phyloP scores from a whole-genome alignment of 1,139 yeast species.

The Yamadazyma aaseri region DNA sequence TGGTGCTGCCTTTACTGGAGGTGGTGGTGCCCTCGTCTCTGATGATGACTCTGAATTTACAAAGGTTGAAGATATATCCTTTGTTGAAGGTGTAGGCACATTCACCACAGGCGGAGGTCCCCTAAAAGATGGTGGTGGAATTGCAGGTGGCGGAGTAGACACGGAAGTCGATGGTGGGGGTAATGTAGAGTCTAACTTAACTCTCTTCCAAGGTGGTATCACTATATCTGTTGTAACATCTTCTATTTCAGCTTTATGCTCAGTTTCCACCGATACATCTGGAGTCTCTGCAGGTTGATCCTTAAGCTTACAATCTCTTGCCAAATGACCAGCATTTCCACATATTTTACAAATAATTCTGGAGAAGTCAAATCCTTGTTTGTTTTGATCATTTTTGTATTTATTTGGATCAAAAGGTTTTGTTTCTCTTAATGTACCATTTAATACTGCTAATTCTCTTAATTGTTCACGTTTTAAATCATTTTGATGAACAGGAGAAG shows the following conservation, averaged over 20 bases:
- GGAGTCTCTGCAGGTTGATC: constrained; percentile 3
- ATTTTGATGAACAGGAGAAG: constrained; percentile 91
- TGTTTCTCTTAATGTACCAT: constrained; percentile 87
- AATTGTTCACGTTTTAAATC: constrained; percentile 88
- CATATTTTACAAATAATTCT: constrained; percentile 72
- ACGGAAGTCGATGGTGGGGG: constrained; percentile 1
- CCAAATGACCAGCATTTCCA: constrained; percentile 83
- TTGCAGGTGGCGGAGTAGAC: not conserved
- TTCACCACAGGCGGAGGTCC: constrained; percentile 1
- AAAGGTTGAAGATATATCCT: too few species aligned
- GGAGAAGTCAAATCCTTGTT: constrained; percentile 49
- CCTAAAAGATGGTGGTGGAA: constrained; percentile 2
- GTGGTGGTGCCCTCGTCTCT: constrained; percentile 7
- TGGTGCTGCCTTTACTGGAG: constrained; percentile 8
- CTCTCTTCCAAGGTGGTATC: constrained; percentile 16
- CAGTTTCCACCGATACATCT: too few species aligned
- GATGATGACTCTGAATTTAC: constrained; percentile 7
- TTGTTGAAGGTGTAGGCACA: too few species aligned
- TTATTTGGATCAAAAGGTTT: constrained; percentile 66
- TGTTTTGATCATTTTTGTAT: constrained; percentile 47
- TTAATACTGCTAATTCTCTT: constrained; percentile 86
- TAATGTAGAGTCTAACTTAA: constrained; percentile 7
- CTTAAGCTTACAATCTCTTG: constrained; percentile 70
- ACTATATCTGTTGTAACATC: not conserved
- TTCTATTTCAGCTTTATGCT: not conserved